Conservation (phyloP, 2,329 filamentous ascomycete genomes). For the Arthrobotrys sphaeroides region DNA sequence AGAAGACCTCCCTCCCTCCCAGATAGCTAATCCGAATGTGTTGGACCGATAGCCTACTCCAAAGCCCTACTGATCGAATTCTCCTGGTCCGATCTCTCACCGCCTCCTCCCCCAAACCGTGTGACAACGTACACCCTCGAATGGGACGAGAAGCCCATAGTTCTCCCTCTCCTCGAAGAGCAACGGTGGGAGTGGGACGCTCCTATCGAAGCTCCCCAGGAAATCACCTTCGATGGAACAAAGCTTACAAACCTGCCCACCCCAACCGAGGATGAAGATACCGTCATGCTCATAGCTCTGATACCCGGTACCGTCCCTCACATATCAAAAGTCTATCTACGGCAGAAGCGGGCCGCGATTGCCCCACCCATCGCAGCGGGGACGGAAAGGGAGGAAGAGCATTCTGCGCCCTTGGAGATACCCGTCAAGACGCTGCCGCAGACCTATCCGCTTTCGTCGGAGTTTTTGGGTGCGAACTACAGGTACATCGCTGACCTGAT, state of each 20-base stretch:
- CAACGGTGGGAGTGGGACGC: constrained; percentile 53
- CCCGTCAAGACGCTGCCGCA: constrained; percentile 49
- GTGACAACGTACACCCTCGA: constrained; percentile 51
- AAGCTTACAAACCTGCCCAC: constrained; percentile 41
- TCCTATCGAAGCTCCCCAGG: constrained; percentile 46
- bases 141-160: constrained; percentile 52
- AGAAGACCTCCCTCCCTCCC: neutral
- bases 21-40: constrained; percentile 14
- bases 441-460: constrained; percentile 50
- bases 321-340: constrained; percentile 51
- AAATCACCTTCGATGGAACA: constrained; percentile 49
- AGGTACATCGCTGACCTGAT: constrained; percentile 50
- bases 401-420: constrained; percentile 38
- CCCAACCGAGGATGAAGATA: constrained; percentile 48
- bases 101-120: constrained; percentile 40
- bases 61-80: constrained; percentile 52
- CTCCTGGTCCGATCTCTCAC: constrained; percentile 51
- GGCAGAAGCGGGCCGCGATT: constrained; percentile 36
- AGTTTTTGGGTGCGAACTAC: constrained; percentile 51
- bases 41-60: constrained; percentile 41
- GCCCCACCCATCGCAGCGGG: constrained; percentile 21
- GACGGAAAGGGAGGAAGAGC: constrained; percentile 18
- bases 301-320: constrained; percentile 51
- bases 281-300: constrained; percentile 43
- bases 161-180: constrained; percentile 48